A percentile compares a stretch with the other conserved stretches of the same genome.
Evolutionary conservation across 257 asterid genomes (phyloP).

Genomic region (Marsdenia floribunda): DNA sequence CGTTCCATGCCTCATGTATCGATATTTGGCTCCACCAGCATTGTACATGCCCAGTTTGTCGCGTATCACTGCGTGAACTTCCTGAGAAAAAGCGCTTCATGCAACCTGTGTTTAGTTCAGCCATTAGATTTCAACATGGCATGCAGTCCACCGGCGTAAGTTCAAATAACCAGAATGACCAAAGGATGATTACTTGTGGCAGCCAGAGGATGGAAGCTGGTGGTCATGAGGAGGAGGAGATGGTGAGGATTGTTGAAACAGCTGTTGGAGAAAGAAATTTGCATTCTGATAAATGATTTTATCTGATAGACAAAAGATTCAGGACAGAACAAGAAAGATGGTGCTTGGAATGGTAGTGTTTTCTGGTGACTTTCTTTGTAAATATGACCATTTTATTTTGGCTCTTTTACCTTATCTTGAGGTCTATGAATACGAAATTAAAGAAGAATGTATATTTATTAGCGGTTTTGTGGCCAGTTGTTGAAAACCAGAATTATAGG

Average conservation of each 20-base stretch:
- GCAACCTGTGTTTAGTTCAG: slow-evolving; percentile 75
- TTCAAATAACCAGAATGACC: slow-evolving; percentile 26
- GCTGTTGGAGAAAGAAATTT: slow-evolving; percentile 18
- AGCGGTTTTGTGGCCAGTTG: background rate
- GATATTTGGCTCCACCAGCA: slow-evolving; percentile 79
- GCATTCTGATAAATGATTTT: slow-evolving; percentile 11
- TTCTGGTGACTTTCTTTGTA: slow-evolving; percentile 2
- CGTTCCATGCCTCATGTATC: slow-evolving; percentile 68
- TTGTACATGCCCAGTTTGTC: slow-evolving; percentile 83
- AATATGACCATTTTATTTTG: too few relatives aligned
- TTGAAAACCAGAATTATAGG: too few relatives aligned
- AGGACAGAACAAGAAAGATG: slow-evolving; percentile 5
- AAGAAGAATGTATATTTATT: background rate
- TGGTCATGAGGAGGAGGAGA: too few relatives aligned
- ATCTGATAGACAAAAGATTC: slow-evolving; percentile 20
- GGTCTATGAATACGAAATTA: background rate
- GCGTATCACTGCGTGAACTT: slow-evolving; percentile 60
- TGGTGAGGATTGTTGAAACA: too few relatives aligned
- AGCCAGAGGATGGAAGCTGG: too few relatives aligned
- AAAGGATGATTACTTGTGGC: slow-evolving; percentile 1
- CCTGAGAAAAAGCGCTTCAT: slow-evolving; percentile 51
- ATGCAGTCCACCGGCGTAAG: slow-evolving; percentile 28
- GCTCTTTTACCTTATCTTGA: background rate
- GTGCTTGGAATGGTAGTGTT: background rate
- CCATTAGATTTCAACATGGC: slow-evolving; percentile 43